These are phyloP conservation scores for Ampelocalamus luodianensis DNA, from an alignment of 176 grass and related monocot species.

Conservation along the genomic window DNA sequence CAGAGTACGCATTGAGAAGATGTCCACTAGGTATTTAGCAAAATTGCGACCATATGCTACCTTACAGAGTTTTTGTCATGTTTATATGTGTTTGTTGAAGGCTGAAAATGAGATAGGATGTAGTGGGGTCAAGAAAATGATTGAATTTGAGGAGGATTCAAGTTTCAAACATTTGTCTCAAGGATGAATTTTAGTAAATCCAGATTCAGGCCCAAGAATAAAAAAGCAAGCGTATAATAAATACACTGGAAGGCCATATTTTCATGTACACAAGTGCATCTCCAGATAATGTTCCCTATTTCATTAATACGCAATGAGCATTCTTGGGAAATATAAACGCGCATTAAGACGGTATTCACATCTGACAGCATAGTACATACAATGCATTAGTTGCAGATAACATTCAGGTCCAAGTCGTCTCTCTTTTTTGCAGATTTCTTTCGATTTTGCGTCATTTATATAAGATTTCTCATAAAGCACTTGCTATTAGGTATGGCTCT, in stretches of 20 bases:
- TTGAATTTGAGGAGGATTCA: neutral
- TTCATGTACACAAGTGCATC: neutral
- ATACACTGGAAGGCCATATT: conserved; percentile 10
- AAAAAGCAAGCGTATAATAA: neutral
- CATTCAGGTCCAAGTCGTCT: neutral
- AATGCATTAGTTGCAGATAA: conserved; percentile 17
- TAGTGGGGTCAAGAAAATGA: neutral
- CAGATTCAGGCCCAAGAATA: neutral
- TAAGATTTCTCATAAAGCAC: conserved; percentile 43
- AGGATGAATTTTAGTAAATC: neutral
- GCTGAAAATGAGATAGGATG: conserved; percentile 10
- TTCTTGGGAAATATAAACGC: neutral
- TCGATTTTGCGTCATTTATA: neutral
- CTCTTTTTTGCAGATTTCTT: neutral
- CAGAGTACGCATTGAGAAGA: conserved; percentile 86
- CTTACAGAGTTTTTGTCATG: neutral
- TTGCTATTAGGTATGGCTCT: conserved; percentile 80
- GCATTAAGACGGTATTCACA: neutral
- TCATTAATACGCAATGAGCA: conserved; percentile 8
- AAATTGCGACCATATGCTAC: conserved; percentile 10
- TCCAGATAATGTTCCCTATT: neutral
- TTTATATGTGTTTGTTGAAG: neutral
- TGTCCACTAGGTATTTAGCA: conserved; percentile 76
- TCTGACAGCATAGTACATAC: neutral
- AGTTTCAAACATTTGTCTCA: neutral